Conservation (phyloP, 352 stramenopile species). For the Phytopythium aichiense region DNA sequence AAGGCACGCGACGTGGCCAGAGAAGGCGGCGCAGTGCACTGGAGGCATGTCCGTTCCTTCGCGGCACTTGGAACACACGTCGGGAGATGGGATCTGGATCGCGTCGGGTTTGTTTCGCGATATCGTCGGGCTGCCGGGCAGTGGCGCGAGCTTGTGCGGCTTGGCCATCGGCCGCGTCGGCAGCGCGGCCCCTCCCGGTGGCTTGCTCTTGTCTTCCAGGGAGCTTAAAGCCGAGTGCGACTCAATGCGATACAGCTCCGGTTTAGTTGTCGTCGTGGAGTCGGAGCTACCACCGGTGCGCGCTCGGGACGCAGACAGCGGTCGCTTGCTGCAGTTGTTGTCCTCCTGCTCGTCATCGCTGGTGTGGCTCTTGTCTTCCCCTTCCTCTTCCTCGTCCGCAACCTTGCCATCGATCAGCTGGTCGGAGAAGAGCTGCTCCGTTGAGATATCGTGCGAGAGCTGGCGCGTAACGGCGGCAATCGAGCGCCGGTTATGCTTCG, state of each 20-base stretch:
- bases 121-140: slow-evolving; percentile 13
- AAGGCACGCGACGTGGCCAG: slow-evolving; percentile 39
- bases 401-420: slow-evolving; percentile 62
- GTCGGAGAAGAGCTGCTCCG: slow-evolving; percentile 60
- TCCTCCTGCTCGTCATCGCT: slow-evolving; percentile 24
- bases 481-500: slow-evolving; percentile 15
- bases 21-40: slow-evolving; percentile 53
- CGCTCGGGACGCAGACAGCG: neutral
- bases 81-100: neutral
- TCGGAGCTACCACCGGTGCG: neutral
- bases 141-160: neutral
- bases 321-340: slow-evolving; percentile 15
- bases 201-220: slow-evolving; percentile 21
- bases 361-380: slow-evolving; percentile 16
- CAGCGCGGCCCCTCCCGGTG: neutral
- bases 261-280: neutral
- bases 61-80: slow-evolving; percentile 33
- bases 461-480: slow-evolving; percentile 11
- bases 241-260: slow-evolving; percentile 55
- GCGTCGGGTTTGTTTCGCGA: neutral
- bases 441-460: slow-evolving; percentile 65
- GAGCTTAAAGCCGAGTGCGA: slow-evolving; percentile 61
- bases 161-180: slow-evolving; percentile 4
- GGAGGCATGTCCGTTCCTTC: slow-evolving; percentile 49
- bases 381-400: slow-evolving; percentile 44